These are phyloP conservation scores for Brassica rapa DNA, from an alignment of 345 rosid species.

Conservation along the genomic window DNA sequence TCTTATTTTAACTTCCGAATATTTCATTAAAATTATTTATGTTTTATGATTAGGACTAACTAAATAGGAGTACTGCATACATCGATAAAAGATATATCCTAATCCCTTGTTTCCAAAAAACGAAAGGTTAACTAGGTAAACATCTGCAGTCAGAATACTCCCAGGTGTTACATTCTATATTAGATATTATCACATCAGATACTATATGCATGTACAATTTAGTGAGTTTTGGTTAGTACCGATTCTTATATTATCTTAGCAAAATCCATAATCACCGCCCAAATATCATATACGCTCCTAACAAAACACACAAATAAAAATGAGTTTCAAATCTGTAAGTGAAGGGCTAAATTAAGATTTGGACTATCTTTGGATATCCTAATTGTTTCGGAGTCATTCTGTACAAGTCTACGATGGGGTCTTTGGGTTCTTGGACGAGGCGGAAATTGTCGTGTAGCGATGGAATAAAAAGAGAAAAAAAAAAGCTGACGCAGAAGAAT, in stretches of 20 bases:
- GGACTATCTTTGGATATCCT: not conserved
- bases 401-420: not conserved
- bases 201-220: not conserved
- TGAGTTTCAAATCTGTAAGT: not conserved
- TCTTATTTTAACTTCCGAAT: slow-evolving; percentile 28
- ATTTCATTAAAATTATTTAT: not conserved
- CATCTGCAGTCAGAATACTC: not conserved
- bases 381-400: not conserved
- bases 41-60: not conserved
- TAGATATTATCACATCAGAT: not conserved
- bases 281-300: not conserved
- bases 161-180: not conserved
- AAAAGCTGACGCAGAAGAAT: slow-evolving; percentile 50
- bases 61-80: not conserved
- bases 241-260: not conserved
- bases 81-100: not conserved
- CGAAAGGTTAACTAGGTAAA: not conserved
- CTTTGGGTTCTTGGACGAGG: slow-evolving; percentile 17
- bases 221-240: not conserved
- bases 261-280: not conserved
- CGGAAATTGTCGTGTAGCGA: slow-evolving; percentile 40
- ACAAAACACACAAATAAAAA: not conserved
- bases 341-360: slow-evolving; percentile 6
- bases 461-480: not conserved
- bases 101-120: not conserved